Percentiles rank a stretch among this genome's conserved stretches.
Conservation (phyloP, 805 yeast genomes). For the Saccharomyces eubayanus region DNA sequence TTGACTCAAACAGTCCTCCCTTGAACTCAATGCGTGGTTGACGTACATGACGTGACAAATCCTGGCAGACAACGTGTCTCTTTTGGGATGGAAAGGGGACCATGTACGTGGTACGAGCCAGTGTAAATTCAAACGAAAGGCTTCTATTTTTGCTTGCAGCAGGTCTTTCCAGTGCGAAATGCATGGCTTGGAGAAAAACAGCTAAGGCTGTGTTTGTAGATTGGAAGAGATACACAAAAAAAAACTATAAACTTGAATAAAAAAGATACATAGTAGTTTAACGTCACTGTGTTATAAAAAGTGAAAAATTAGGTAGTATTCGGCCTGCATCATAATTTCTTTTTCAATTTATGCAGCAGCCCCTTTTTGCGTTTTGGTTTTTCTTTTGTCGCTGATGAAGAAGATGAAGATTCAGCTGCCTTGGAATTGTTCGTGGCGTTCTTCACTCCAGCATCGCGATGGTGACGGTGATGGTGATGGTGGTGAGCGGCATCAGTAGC, state of each 20-base stretch:
- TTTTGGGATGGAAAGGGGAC: neutral
- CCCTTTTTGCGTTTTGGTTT: conserved; percentile 15
- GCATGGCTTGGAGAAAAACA: neutral
- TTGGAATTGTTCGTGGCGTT: conserved; percentile 4
- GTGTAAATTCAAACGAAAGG: neutral
- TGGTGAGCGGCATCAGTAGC: neutral
- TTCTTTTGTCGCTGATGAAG: conserved; percentile 3
- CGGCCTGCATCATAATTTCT: conserved; percentile 10
- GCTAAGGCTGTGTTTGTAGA: neutral
- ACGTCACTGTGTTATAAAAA: neutral
- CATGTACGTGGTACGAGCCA: neutral
- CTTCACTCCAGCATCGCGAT: conserved; percentile 1
- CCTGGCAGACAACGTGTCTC: neutral
- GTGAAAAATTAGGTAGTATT: neutral
- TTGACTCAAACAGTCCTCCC: neutral
- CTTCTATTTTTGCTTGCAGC: neutral
- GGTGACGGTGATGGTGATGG: conserved; percentile 1
- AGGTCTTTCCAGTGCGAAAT: too few species aligned
- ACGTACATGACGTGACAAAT: neutral
- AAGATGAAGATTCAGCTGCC: neutral
- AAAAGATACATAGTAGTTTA: neutral
- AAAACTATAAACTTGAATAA: neutral
- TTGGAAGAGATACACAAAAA: neutral
- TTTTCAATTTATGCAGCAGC: conserved; percentile 16
- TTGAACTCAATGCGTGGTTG: neutral